Evolutionary conservation across 2,329 filamentous ascomycete species (phyloP), one percentile per base, ranked within the genome.

Genomic region (Diaporthe citri): DNA sequence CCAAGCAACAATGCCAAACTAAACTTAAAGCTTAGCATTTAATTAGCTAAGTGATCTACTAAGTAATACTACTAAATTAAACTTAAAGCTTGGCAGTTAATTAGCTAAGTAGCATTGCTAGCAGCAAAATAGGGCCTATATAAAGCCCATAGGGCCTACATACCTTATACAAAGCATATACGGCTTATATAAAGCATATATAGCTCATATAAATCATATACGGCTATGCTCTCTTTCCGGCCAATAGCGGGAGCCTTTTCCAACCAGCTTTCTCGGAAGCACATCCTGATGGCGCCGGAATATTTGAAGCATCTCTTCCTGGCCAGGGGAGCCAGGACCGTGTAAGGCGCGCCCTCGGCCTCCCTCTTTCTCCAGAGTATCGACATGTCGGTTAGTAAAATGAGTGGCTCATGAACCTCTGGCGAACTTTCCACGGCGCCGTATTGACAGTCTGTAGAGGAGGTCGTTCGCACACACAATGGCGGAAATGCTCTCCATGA

Each of bases 281-380:
- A 12, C 15, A 41, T 28, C 4, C 3, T 41, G 36, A 15, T 25
- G 36, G 7, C 3, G 10, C 22, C 25, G 57, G 2, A 12, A 17
- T 41, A 28, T 10, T 60, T 17, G 57, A 41, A 41, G 22, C 57
- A 2, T 41, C 57, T 17, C 3, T 60, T 12, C 12, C n/a, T 25
- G 36, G 28, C 22, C 13, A 60, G 57, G 34, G 13, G 3, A 10
- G 12, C 36, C 36, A 39, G 36, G 36, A 39, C 10, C 12, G 2
- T 4, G 43, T 48, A 7, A 2, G 17, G 15, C 20, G 56, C 15
- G 9, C 22, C 25, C 57, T 60, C 57, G 41, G 57, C 6, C 57
- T 60, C 15, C 57, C 57, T 41, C 13, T 60, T 12, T 36, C 57
- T 10, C 57, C 57, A 60, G 57, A 60, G n/a, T 60, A 60, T 41